Conservation (phyloP, 1,284 basidiomycete genomes). For the Tilletia walkeri region DNA sequence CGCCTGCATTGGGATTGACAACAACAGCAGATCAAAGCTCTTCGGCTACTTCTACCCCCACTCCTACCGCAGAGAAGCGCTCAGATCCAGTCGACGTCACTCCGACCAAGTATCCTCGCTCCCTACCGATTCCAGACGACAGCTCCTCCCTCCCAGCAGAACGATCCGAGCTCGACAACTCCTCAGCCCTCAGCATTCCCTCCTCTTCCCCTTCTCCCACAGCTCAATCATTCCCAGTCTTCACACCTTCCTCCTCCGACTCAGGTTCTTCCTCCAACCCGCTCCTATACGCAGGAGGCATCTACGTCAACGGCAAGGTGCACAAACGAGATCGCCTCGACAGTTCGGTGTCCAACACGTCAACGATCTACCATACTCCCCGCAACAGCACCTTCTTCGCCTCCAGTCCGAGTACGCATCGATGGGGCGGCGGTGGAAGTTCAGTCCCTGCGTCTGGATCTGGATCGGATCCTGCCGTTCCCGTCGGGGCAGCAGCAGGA, state of each 20-base stretch:
- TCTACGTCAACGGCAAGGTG: conserved; percentile 10
- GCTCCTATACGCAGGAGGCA: background rate
- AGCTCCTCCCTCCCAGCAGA: too few species aligned
- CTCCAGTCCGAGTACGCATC: conserved; percentile 23
- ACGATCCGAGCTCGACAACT: background rate
- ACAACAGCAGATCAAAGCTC: too few species aligned
- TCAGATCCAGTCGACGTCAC: too few species aligned
- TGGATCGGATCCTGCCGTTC: background rate
- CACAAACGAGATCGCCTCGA: conserved; percentile 4
- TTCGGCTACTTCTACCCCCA: too few species aligned
- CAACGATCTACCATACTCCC: conserved; percentile 42
- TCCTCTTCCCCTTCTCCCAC: background rate
- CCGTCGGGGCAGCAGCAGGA: too few species aligned
- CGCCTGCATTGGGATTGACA: too few species aligned
- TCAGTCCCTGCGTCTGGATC: background rate
- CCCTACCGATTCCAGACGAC: too few species aligned
- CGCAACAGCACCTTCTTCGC: conserved; percentile 37
- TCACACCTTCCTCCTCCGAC: background rate
- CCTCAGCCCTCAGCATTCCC: conserved; percentile 1
- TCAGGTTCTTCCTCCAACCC: background rate
- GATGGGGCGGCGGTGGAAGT: background rate
- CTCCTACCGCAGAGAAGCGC: too few species aligned
- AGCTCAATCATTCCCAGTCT: background rate
- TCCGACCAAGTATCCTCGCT: too few species aligned
- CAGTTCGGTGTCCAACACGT: conserved; percentile 24